A percentile compares a stretch with the other conserved stretches of the same genome.
These are phyloP conservation scores for Melampsora abietis-canadensis DNA, from an alignment of 1,284 basidiomycete species.

Conservation along the genomic window DNA sequence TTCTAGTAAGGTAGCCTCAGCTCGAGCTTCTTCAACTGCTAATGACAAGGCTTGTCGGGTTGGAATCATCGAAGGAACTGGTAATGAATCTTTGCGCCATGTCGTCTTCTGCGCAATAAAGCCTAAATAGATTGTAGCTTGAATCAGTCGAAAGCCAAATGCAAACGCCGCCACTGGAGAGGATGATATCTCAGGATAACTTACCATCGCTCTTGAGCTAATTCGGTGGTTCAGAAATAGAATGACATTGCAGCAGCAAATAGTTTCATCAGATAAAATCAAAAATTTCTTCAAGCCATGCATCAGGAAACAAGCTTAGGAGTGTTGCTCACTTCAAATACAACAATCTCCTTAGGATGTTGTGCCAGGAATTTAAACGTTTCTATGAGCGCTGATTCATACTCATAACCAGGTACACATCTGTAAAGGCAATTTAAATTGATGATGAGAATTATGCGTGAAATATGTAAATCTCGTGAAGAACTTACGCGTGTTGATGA, in stretches of 20 bases:
- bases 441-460: not conserved
- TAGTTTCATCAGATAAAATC: not conserved
- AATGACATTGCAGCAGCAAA: not conserved
- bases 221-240: not conserved
- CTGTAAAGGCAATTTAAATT: not conserved
- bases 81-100: constrained; percentile 24
- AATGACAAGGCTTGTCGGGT: constrained; percentile 3
- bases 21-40: constrained; percentile 17
- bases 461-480: not conserved
- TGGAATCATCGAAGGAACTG: constrained; percentile 37
- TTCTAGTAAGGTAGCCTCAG: not conserved
- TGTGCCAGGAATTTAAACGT: constrained; percentile 26
- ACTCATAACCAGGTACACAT: constrained; percentile 27
- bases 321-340: constrained; percentile 18
- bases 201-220: constrained; percentile 39
- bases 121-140: not conserved
- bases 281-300: not conserved
- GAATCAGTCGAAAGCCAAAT: no score
- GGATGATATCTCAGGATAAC: not conserved
- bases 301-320: not conserved
- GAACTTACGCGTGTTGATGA: constrained; percentile 38
- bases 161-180: no score
- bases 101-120: constrained; percentile 29
- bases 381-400: constrained; percentile 18
- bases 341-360: constrained; percentile 27